Conservation (phyloP, 129 eudicot species). For the Flaveria brownii region DNA sequence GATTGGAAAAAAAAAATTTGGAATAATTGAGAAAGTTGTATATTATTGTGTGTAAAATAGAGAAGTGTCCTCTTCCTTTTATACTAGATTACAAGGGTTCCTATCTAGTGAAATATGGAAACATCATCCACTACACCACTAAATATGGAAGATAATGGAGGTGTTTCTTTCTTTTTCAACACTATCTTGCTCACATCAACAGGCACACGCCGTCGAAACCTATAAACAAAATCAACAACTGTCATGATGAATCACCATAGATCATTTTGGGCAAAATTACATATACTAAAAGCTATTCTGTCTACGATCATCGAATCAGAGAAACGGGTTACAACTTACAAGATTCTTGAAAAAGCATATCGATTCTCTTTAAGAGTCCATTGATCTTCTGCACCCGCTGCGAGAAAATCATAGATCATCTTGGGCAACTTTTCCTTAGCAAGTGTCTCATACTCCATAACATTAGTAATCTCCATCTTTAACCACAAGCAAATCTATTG, state of each 20-base stretch:
- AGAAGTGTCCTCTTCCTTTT: too few species aligned
- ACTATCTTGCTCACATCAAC: constrained; percentile 84
- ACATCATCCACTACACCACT: too few species aligned
- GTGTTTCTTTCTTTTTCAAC: too few species aligned
- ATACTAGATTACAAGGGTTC: too few species aligned
- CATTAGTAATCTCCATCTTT: constrained; percentile 72
- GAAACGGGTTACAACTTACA: constrained; percentile 60
- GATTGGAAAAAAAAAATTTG: too few species aligned
- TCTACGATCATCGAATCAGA: not conserved
- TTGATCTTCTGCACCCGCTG: constrained; percentile 95
- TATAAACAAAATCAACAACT: constrained; percentile 23
- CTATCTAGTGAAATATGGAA: too few species aligned
- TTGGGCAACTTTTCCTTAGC: constrained; percentile 81
- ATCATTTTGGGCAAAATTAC: too few species aligned
- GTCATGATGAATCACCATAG: not conserved
- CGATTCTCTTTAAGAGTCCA: constrained; percentile 91
- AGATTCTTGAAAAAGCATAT: constrained; percentile 73
- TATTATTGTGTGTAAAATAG: too few species aligned
- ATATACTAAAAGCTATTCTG: not conserved
- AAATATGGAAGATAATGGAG: too few species aligned
- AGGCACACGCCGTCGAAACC: constrained; percentile 86
- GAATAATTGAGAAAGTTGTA: too few species aligned
- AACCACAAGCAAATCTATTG: constrained; percentile 4
- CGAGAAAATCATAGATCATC: constrained; percentile 81
- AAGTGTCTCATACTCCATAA: constrained; percentile 70